Base-by-base conservation (phyloP, 352 stramenopile genomes). In the Phytophthora sp. region DNA sequence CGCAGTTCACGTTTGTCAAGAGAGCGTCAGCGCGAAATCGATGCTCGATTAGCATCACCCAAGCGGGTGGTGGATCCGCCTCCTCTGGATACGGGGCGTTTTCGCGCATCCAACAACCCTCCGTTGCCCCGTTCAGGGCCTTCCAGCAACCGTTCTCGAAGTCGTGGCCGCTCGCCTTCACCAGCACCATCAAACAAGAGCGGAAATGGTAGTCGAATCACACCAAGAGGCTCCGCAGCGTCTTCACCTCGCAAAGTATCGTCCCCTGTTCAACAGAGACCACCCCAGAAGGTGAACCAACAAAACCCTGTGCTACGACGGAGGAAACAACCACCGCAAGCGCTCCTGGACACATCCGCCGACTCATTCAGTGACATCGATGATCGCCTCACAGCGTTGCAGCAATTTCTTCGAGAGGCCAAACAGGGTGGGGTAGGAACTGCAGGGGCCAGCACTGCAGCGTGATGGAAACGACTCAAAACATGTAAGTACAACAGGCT, bases 341-440 rank as follows among this genome's bases (percentile, higher is more conserved):
- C 70, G 9, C 49, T 91, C 6, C 48, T 89, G 8, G 82, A 91
- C 41, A 91, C 79, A 8, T 91, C 84, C 0, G 46, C 83, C 4
- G 83, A 92, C 44, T 92, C 84, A 32, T 93, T 95, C 55, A 92
- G 82, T 35, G 85, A 95, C 48, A 92, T 95, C 45, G 87, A 95
- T 56, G 84, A 94, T n/a, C 77, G 87, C 5, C 60, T 94, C 30
- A 93, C 81, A 24, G 87, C 85, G 11, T 58, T 95, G 26, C 85
- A 94, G 49, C 74, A 94, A 59, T 95, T 95, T 24, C 72, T 95
- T 23, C 81, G 83, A 66, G 76, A 94, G 43, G 85, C 87, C 35
- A 94, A 94, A 58, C 77, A 91, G 70, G 73, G 74, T 12, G 62
- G 54, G 3, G 39, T 48, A 41, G 32, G 26, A 52, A 27, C 42